These are phyloP conservation scores for Scheffersomyces illinoinensis DNA, from an alignment of 1,139 yeast genomes.

Conservation along the genomic window DNA sequence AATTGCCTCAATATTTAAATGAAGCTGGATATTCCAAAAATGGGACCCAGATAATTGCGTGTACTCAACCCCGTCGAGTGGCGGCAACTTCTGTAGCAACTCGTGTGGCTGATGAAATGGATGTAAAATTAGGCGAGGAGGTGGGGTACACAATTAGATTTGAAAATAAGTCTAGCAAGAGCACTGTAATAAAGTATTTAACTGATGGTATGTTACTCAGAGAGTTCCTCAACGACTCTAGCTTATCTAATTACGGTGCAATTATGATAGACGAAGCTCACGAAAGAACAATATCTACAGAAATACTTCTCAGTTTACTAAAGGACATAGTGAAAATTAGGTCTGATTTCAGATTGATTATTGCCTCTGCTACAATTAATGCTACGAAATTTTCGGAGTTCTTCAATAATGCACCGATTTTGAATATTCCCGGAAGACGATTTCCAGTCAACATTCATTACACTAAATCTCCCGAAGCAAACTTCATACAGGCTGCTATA, in stretches of 20 bases:
- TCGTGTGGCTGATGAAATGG: conserved; percentile 88
- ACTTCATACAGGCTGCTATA: conserved; percentile 84
- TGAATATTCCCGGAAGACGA: conserved; percentile 85
- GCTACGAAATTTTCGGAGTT: conserved; percentile 80
- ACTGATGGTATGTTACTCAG: conserved; percentile 94
- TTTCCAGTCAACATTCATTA: conserved; percentile 88
- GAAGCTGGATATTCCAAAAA: conserved; percentile 74
- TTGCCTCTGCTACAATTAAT: conserved; percentile 94
- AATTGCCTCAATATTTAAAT: conserved; percentile 82
- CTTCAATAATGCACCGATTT: conserved; percentile 82
- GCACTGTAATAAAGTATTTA: conserved; percentile 77
- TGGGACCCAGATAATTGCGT: conserved; percentile 57
- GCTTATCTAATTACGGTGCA: conserved; percentile 66
- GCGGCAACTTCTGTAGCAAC: conserved; percentile 95
- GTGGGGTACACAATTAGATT: conserved; percentile 91
- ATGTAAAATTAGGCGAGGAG: conserved; percentile 65
- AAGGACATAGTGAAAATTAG: conserved; percentile 68
- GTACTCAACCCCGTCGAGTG: conserved; percentile 95
- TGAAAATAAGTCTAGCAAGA: conserved; percentile 67
- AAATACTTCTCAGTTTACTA: conserved; percentile 77
- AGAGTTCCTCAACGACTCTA: conserved; percentile 80
- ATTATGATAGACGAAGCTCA: conserved; percentile 97
- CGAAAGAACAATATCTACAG: conserved; percentile 91
- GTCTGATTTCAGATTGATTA: conserved; percentile 68
- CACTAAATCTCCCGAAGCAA: conserved; percentile 85